Evolutionary conservation across 2,329 filamentous ascomycete species (phyloP), one percentile per base, ranked within the genome.

Genomic region (Aspergillus costaricaensis): DNA sequence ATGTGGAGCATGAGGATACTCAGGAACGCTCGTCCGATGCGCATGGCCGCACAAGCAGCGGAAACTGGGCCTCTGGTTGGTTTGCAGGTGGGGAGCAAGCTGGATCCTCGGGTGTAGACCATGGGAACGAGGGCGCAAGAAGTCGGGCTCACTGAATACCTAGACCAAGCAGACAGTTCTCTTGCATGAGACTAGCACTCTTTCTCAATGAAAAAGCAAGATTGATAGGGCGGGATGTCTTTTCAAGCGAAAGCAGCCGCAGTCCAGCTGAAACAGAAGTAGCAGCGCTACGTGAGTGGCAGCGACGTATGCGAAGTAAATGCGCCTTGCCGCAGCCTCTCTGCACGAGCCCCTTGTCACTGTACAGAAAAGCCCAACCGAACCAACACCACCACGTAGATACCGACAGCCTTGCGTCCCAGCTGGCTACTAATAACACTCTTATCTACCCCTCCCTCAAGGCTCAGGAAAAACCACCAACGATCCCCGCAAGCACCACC

Each of bases 1-100:
- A 91, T 74, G 91, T 96, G 67, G 90, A 95, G 63, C 87, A 88
- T 36, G 90, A 93, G 71, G 89, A 87, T 58, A 62, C 74, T 5
- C 69, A 80, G 68, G 68, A 66, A 32, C 68, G 68, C 38, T 67
- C 47, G 23, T 60, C 64, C n/a, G 55, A 52, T 8, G 56, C 57
- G 14, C 54, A 52, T 17, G 49, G 51, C 19, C 62, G 67, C 23
- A 61, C 65, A 19, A 63, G 64, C 44, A 67, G 70, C 50, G 65
- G 70, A 19, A 67, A 67, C 57, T 74, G 71, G 71, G 27, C 64
- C n/a, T 68, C 71, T 4, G 70, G 70, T n/a, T 75, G 72, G 73
- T 70, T 74, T 52, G 66, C 69, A 23, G 62, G 58, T 12, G 68
- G 68, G 19, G 68, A 67, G 32, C 66, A 71, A 30, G 67, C 69